Evolutionary conservation across 306 rosid genomes (phyloP).

Genomic region (Dalbergia oliveri): DNA sequence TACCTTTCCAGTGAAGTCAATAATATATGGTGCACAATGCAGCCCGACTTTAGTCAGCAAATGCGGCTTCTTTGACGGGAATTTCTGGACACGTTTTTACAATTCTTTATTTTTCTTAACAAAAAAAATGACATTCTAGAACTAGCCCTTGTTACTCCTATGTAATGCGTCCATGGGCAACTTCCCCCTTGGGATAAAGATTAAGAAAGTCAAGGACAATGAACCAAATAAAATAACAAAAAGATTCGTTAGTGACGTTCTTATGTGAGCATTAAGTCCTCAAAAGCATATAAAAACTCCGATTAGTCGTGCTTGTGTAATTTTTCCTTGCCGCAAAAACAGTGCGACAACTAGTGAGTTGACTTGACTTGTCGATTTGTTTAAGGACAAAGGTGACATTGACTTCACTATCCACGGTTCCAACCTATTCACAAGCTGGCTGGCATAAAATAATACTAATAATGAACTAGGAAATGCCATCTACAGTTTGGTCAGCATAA

Average conservation of each 20-base stretch:
- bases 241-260: background rate
- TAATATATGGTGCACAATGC: background rate
- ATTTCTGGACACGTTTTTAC: background rate
- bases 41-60: conserved; percentile 4
- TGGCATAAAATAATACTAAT: background rate
- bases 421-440: background rate
- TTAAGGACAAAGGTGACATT: background rate
- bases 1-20: background rate
- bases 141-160: background rate
- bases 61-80: conserved; percentile 7
- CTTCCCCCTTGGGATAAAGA: background rate
- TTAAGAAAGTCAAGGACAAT: conserved; percentile 5
- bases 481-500: too few relatives aligned
- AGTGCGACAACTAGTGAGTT: background rate
- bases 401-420: background rate
- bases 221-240: background rate
- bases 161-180: background rate
- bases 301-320: background rate
- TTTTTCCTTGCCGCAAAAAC: background rate
- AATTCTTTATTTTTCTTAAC: too few relatives aligned
- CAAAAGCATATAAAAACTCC: background rate
- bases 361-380: conserved; percentile 11
- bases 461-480: too few relatives aligned
- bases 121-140: background rate
- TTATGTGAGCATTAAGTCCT: background rate